Evolutionary conservation across 2,329 filamentous ascomycete species (phyloP).

Genomic region (Diaporthe batatas): DNA sequence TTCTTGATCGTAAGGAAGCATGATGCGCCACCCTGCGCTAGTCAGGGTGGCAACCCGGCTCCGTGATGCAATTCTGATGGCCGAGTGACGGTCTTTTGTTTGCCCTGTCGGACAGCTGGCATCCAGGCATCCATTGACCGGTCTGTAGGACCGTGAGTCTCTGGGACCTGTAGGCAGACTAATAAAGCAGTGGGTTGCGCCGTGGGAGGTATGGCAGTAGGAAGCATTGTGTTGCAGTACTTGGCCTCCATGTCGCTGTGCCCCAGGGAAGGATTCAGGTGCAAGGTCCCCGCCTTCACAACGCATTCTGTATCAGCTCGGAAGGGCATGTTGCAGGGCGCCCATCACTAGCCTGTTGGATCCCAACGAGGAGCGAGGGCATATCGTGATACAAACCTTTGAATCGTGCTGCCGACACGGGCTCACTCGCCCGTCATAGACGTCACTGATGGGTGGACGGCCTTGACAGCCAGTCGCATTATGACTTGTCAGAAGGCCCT

Average conservation of each 20-base stretch:
- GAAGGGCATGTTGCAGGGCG: constrained; percentile 11
- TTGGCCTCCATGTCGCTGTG: constrained; percentile 19
- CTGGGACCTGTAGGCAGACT: background rate
- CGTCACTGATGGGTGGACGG: background rate
- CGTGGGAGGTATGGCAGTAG: background rate
- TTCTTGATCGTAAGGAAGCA: background rate
- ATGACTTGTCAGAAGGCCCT: constrained; percentile 6
- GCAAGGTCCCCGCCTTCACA: background rate
- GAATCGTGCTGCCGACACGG: background rate
- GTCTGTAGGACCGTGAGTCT: background rate
- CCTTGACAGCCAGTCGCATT: background rate
- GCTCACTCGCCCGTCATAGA: background rate
- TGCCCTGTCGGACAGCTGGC: background rate
- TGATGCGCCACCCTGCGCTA: constrained; percentile 5
- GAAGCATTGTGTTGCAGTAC: constrained; percentile 16
- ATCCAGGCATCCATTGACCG: constrained; percentile 2
- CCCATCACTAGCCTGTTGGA: background rate
- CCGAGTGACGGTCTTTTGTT: background rate
- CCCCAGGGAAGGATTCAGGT: background rate
- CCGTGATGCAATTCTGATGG: constrained; percentile 9
- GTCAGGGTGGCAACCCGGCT: constrained; percentile 7
- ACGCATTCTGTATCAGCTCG: background rate
- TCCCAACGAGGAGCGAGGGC: background rate
- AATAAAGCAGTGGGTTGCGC: background rate
- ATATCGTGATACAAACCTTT: background rate